Evolutionary conservation across 306 rosid species (phyloP), one percentile per base, ranked within the genome.

Genomic region (Coriaria nepalensis): DNA sequence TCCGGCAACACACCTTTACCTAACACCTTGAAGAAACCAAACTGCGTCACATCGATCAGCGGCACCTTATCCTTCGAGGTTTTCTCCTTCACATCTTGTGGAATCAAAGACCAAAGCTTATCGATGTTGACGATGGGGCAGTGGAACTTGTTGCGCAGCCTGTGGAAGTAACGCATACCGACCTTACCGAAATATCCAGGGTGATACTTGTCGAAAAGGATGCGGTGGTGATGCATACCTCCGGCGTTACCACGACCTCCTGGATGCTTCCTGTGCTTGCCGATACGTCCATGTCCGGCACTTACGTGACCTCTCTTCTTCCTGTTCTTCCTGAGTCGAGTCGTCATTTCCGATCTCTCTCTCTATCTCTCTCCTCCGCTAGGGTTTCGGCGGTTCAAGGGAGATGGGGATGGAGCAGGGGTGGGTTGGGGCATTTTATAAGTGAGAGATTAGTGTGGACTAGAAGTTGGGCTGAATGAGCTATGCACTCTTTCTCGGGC

Each of bases 301-400:
- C 95, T 86, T 2, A 86, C 95, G 58, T 86, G 95, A 2, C 95
- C 95, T 1, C 95, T 66, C 95, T 86, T 86, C 93, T 86, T 86
- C 50, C 95, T 50, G 80, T 86, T 73, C 93, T 86, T 86, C 93
- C 76, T 86, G 66, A 86, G 65, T 2, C 95, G 58, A 45, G 95
- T 86, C 35, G 95, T 81, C 95, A 85, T 85, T 35, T 43, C 64
- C 38, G 61, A 33, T 55, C 59, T 9, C 59, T 7, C 41, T 8
- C 39, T 55, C 59, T 9, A 55, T 7, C 41, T 8, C 39, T 51
- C 40, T 10, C 64, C 14, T 34, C 6, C 33, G 29, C 50, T 63
- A 35, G 49, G 61, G 71, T 38, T 72, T 73, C 61, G 54, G 73
- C 84, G 67, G 67, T 73, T 29, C n/a, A 38, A 47, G 57, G 71